Evolutionary conservation across 768 basidiomycete genomes (phyloP), one percentile per base, ranked within the genome.

Genomic region (Rhodotorula kratochvilovae): DNA sequence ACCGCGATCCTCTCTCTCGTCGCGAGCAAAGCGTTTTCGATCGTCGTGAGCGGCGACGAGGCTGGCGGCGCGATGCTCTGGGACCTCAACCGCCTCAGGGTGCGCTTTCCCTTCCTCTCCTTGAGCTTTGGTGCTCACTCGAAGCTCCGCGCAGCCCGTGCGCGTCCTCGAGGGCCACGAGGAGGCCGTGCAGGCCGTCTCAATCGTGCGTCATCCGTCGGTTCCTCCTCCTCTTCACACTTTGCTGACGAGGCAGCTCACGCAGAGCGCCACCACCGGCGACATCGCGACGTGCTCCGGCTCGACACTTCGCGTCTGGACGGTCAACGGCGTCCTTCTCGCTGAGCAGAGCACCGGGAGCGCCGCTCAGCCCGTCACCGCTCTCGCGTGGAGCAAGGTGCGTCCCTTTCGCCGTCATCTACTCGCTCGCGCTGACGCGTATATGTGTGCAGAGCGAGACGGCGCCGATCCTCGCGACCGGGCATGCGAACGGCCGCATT

Each of bases 231-330:
- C 6, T 11, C 0, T 6, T 17, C 36, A 27, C 8, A 6, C 6
- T 23, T 23, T 2, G 12, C 56, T 57, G 5, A 39, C 21, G 4
- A 8, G 0, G 2, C 17, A 3, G 5, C 25, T 33, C 2, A 15
- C 17, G 8, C 46, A 65, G 66, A 67, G 59, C 66, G 58, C 54
- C n/a, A 61, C 58, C 2, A 67, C 66, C 15, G 66, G 66, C 29
- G 66, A 67, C 42, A 46, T 67, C 8, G 51, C 53, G 35, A 61
- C 59, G 25, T 53, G 50, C 31, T 53, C 57, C 23, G 58, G 29
- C 25, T 50, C 66, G 12, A 42, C 31, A 4, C 1, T 67, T 13
- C 57, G 66, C 15, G 21, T 61, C 23, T 67, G 39, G 39, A 54
- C n/a, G 5, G 59, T 67, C 42, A 67, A 67, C 59, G 66, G 66